A percentile compares a stretch with the other conserved stretches of the same genome.
These are phyloP conservation scores for Camelina laxa DNA, from an alignment of 345 rosid genomes.

Conservation along the genomic window DNA sequence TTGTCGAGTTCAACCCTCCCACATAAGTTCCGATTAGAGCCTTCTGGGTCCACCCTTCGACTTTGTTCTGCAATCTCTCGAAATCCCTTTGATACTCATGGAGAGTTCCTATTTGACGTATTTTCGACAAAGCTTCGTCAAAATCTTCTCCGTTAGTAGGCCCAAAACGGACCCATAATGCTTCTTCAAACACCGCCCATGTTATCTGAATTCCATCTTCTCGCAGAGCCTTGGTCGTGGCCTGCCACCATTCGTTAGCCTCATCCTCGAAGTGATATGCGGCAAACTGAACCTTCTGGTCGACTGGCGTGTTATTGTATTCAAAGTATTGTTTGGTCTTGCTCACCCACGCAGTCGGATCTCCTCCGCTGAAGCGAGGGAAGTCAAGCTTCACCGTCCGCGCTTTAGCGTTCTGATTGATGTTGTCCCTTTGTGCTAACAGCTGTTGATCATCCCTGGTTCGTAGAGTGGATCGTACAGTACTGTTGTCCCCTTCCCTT, in stretches of 20 bases:
- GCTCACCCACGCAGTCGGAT: background rate
- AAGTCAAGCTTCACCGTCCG: background rate
- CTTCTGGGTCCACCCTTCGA: background rate
- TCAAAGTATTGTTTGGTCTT: background rate
- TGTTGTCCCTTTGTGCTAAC: too few species aligned
- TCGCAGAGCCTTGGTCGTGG: background rate
- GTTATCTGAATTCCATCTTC: background rate
- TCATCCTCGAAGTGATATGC: background rate
- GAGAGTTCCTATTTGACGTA: background rate
- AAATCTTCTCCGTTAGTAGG: background rate
- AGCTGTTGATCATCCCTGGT: too few species aligned
- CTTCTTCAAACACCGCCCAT: background rate
- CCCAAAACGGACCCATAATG: background rate
- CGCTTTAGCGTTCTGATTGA: too few species aligned
- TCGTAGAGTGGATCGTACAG: too few species aligned
- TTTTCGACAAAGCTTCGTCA: background rate
- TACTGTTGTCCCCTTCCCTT: too few species aligned
- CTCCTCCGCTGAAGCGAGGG: background rate
- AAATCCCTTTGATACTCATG: background rate
- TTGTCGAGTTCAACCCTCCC: too few species aligned
- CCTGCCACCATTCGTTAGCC: slow-evolving; percentile 1
- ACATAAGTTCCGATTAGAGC: too few species aligned
- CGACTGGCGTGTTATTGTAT: background rate
- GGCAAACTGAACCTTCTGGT: background rate
- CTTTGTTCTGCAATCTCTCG: background rate